Base-by-base conservation (phyloP, 176 grass and related monocot species). In the Dendrocalamus sinicus region DNA sequence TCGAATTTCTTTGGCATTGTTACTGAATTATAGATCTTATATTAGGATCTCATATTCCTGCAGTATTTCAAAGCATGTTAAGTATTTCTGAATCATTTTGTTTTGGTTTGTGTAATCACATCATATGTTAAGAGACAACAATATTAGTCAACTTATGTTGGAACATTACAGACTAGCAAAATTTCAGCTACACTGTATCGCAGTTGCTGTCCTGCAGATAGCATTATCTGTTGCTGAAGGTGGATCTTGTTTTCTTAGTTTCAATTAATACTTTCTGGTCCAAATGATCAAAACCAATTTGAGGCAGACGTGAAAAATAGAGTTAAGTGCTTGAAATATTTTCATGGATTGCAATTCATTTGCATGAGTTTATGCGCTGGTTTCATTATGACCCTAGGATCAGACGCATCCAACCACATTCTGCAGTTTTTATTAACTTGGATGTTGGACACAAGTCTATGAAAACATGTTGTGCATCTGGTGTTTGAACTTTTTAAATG, bases 271-370 rank as follows among this genome's bases (percentile, higher is more conserved):
- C 8, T 53, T 73, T 69, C 40, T 54, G 43, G n/a, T 48, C 22
- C 61, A 88, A 68, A 61, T 66, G n/a, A 72, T 54, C 7, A 9
- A 13, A 75, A 43, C 53, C 43, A 54, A 62, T 81, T 65, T 79
- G 61, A 87, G 24, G 17, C 51, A 68, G 16, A 51, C 41, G 5
- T 66, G 39, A 48, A 66, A 40, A 28, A 9, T 19, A 35, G n/a
- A 44, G n/a, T 46, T 9, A 51, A 23, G 43, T 81, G 30, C 1
- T n/a, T 81, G 63, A 65, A 54, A 41, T 43, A 23, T 37, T 35
- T 85, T 9, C 28, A 53, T 75, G 51, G 24, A 20, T 3, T 50
- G 17, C 68, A 74, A 28, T 54, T 68, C 39, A 59, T 43, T 44
- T 59, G 15, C 65, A 67, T 55, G 7, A 70, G 13, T 72, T 43